These are phyloP conservation scores for Fonsecaea multimorphosa DNA, from an alignment of 2,329 filamentous ascomycete genomes.

Conservation along the genomic window DNA sequence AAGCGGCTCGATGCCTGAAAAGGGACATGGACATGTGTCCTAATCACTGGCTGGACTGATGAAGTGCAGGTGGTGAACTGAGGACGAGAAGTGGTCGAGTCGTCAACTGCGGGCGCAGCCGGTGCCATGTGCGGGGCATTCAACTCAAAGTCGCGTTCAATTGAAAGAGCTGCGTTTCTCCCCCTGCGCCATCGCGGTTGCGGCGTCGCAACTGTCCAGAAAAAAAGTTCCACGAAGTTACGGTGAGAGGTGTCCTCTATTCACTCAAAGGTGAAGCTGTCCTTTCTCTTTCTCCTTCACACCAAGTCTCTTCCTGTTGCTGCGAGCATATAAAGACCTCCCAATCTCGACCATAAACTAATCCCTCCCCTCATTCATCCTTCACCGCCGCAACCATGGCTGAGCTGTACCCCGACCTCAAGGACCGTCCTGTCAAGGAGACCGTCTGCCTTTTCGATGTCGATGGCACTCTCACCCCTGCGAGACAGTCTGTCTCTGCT, in stretches of 20 bases:
- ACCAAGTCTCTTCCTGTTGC: constrained; percentile 1
- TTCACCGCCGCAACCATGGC: constrained; percentile 29
- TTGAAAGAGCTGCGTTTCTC: not conserved
- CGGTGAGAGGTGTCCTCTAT: constrained; percentile 17
- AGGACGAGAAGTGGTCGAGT: too few relatives aligned
- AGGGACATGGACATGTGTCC: not conserved
- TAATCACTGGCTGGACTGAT: not conserved
- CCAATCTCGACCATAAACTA: not conserved
- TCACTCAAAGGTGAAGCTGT: constrained; percentile 7
- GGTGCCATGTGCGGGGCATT: constrained; percentile 1
- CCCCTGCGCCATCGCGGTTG: constrained; percentile 5
- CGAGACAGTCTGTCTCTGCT: constrained; percentile 75
- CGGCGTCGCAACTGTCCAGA: not conserved
- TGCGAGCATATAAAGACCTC: not conserved
- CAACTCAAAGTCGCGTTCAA: not conserved
- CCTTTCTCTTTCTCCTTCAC: not conserved
- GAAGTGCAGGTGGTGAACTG: too few relatives aligned
- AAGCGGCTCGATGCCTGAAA: not conserved
- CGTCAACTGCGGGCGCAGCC: not conserved
- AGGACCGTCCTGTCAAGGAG: constrained; percentile 85
- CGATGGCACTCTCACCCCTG: constrained; percentile 85
- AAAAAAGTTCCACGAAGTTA: constrained; percentile 16
- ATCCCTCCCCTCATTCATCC: not conserved
- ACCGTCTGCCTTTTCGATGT: constrained; percentile 97
- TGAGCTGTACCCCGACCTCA: constrained; percentile 71